phyloP scores from a whole-genome alignment of 2,329 filamentous ascomycete species.

The Mariannaea elegans region DNA sequence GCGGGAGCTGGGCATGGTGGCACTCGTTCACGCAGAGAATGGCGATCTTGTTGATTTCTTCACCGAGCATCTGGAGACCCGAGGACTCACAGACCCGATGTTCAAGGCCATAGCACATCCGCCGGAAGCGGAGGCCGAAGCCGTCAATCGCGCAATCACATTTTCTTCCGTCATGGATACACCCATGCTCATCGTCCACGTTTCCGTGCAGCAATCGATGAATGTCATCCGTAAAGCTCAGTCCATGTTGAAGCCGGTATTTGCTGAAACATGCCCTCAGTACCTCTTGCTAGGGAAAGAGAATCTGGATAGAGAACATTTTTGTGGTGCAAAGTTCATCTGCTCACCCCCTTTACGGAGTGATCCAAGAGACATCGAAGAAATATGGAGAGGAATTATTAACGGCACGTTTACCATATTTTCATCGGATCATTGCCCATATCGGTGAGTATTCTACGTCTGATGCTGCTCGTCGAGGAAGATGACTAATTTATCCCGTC shows the following conservation, averaged over 20 bases:
- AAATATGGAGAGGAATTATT: constrained; percentile 59
- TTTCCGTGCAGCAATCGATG: not conserved
- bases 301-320: constrained; percentile 42
- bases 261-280: constrained; percentile 64
- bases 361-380: constrained; percentile 53
- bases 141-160: constrained; percentile 11
- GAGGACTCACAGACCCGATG: too few relatives aligned
- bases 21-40: constrained; percentile 66
- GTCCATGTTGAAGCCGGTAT: constrained; percentile 56
- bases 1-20: constrained; percentile 51
- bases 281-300: constrained; percentile 63
- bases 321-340: constrained; percentile 64
- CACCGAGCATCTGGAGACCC: too few relatives aligned
- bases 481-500: too few relatives aligned
- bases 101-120: too few relatives aligned
- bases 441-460: too few relatives aligned
- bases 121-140: too few relatives aligned
- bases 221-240: constrained; percentile 2
- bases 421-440: constrained; percentile 48
- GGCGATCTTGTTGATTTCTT: constrained; percentile 63
- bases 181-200: constrained; percentile 12
- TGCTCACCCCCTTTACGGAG: constrained; percentile 60
- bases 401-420: constrained; percentile 63
- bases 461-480: too few relatives aligned
- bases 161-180: constrained; percentile 5